phyloP scores from a whole-genome alignment of 2,329 filamentous ascomycete genomes.

The Calonectria montana region DNA sequence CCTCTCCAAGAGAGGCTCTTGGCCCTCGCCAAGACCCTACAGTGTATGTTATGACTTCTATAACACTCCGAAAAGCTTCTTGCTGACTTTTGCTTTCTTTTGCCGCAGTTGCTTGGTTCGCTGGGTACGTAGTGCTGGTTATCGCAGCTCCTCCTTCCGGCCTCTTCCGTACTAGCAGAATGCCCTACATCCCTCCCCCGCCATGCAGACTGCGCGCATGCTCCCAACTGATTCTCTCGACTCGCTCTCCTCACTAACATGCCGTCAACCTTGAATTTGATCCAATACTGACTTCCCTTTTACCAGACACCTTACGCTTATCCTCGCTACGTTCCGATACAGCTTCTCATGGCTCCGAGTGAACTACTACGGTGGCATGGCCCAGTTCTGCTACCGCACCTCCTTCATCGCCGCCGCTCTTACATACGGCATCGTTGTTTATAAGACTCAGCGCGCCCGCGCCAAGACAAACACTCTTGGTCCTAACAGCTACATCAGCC shows the following conservation, averaged over 20 bases:
- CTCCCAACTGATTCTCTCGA: constrained; percentile 4
- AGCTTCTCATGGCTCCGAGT: constrained; percentile 86
- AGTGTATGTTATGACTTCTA: constrained; percentile 73
- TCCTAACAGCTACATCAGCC: constrained; percentile 69
- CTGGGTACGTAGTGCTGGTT: constrained; percentile 71
- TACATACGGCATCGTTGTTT: constrained; percentile 98
- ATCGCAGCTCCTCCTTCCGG: constrained; percentile 17
- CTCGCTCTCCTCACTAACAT: constrained; percentile 1
- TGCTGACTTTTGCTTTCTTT: constrained; percentile 38
- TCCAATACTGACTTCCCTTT: constrained; percentile 25
- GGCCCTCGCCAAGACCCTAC: constrained; percentile 86
- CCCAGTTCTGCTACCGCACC: constrained; percentile 86
- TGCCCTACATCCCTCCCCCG: background rate
- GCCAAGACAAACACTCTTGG: constrained; percentile 77
- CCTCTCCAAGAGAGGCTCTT: constrained; percentile 81
- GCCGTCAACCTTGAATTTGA: constrained; percentile 1
- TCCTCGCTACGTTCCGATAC: constrained; percentile 87
- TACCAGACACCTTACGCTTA: constrained; percentile 83
- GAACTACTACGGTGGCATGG: constrained; percentile 84
- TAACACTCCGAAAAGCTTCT: constrained; percentile 14
- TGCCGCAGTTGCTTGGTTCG: constrained; percentile 78
- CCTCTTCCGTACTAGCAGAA: constrained; percentile 21
- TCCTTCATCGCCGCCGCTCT: constrained; percentile 90
- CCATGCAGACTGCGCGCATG: constrained; percentile 29
- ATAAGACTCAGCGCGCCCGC: constrained; percentile 93